Percentiles rank a stretch among this genome's conserved stretches.
These are phyloP conservation scores for Calonectria honghensis DNA, from an alignment of 2,329 filamentous ascomycete genomes.

Conservation along the genomic window DNA sequence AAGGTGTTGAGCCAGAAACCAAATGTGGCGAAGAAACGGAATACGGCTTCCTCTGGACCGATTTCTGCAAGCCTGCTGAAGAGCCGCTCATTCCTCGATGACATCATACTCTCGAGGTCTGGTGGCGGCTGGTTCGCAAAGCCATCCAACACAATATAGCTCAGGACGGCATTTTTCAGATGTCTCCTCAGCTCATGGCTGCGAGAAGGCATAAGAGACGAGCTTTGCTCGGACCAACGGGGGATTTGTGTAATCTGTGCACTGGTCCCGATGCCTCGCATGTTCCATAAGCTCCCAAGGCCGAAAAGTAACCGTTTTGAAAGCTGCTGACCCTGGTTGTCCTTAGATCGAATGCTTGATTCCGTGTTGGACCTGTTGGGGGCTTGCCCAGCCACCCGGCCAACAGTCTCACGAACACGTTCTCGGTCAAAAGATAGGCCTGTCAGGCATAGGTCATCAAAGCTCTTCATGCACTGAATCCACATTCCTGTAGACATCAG, in stretches of 20 bases:
- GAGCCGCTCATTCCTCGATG: constrained; percentile 35
- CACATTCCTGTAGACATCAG: constrained; percentile 46
- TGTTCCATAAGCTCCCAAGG: constrained; percentile 44
- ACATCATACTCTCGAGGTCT: constrained; percentile 41
- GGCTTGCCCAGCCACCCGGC: neutral
- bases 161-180: constrained; percentile 29
- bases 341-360: neutral
- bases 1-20: constrained; percentile 50
- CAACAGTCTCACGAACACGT: neutral
- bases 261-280: constrained; percentile 42
- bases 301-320: constrained; percentile 31
- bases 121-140: constrained; percentile 42
- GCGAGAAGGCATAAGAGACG: constrained; percentile 34
- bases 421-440: constrained; percentile 27
- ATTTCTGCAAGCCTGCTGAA: constrained; percentile 36
- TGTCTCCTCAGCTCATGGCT: constrained; percentile 37
- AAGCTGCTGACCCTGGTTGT: neutral
- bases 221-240: constrained; percentile 20
- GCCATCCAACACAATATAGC: constrained; percentile 44
- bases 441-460: constrained; percentile 45
- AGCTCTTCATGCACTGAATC: constrained; percentile 46
- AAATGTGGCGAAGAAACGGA: constrained; percentile 41
- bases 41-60: constrained; percentile 31
- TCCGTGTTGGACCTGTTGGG: too few species aligned
- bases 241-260: constrained; percentile 35